Base-by-base conservation (phyloP, 108 stramenopile genomes). In the Mayamaea pseudoterrestris region DNA sequence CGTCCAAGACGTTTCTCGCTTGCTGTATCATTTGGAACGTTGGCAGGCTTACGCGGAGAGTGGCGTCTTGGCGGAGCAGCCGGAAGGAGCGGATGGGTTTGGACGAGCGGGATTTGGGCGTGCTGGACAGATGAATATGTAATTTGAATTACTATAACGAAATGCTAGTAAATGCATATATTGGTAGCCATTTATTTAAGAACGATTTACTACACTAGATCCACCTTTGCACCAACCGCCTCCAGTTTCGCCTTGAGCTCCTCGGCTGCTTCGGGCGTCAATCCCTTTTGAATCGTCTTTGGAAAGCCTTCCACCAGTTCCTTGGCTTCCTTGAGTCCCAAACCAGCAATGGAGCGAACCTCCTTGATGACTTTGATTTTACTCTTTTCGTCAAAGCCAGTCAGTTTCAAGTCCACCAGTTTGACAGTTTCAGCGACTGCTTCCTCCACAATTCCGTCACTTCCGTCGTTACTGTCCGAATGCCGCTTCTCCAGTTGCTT, bases 351-450 rank as follows among this genome's bases (percentile, higher is more conserved):
- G 5, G 76, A 43, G 29, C 89, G 54, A 29, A 95, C 72, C 64
- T 95, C 91, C 69, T 95, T 95, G 63, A 95, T 95, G 39, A 95
- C 80, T 65, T 95, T 95, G 59, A 95, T 93, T 58, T 97, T 97
- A 18, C 78, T 67, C 65, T 90, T 90, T 45, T 74, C 88, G 55
- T 97, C 92, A 45, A 86, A 94, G 28, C 76, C 80, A 16, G 66
- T 60, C 35, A 97, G 58, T 55, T 92, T 92, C 26, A 97, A 23
- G 63, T 87, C 83, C 51, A 91, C 84, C 23, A 55, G 30, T 8
- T 82, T 81, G 54, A 83, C 69, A 44, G 76, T 83, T 57, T 70
- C 71, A 22, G 36, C 69, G 37, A 44, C 44, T 28, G 53, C 16
- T 6, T 47, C 60, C 24, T 54, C 74, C 35, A 59, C 74, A 21